Evolutionary conservation across 2,329 filamentous ascomycete species (phyloP), one percentile per base, ranked within the genome.

Genomic region (Monosporascus sp.): DNA sequence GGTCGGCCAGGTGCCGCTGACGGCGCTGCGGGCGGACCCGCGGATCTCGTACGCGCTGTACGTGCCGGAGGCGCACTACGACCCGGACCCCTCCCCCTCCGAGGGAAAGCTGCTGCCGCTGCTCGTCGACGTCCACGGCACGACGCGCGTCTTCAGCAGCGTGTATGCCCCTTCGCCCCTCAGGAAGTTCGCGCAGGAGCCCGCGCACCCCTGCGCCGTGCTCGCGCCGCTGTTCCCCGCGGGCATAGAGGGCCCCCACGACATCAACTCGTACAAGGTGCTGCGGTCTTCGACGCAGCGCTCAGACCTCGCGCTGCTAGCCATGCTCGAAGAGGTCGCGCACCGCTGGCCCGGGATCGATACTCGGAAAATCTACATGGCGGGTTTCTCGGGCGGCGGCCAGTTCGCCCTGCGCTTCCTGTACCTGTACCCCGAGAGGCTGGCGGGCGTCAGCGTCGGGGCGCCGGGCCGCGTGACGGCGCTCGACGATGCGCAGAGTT

Each of bases 391-490:
- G 7, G 67, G 64, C 0, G 68, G 66, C 20, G 67, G 65, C 2
- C 66, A 70, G 52, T 69, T 69, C 50, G 56, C 57, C 1, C 65
- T 66, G 37, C 60, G 67, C 16, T 67, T 70, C 49, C 52, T 69
- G 16, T 69, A 68, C 52, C 51, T 70, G 24, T 58, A 69, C 53
- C 64, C 68, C 3, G 63, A 69, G 51, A 60, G 63, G 8, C 40
- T 69, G 1, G 48, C 53, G 3, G 62, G 61, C 17, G 61, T 62
- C 5, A 68, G 64, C 50, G 48, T 68, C n/a, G 67, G 67, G 20
- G 66, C 68, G 7, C 68, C 66, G 8, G 67, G 65, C 1, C 50
- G 55, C n/a, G 54, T 55, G 6, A 68, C 66, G n/a, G 16, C 40
- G 7, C 52, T 68, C 5, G 61, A 68, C 45, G 55, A 59, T 2